Evolutionary conservation across 306 rosid genomes (phyloP).

Genomic region (Cucumis cinereus): DNA sequence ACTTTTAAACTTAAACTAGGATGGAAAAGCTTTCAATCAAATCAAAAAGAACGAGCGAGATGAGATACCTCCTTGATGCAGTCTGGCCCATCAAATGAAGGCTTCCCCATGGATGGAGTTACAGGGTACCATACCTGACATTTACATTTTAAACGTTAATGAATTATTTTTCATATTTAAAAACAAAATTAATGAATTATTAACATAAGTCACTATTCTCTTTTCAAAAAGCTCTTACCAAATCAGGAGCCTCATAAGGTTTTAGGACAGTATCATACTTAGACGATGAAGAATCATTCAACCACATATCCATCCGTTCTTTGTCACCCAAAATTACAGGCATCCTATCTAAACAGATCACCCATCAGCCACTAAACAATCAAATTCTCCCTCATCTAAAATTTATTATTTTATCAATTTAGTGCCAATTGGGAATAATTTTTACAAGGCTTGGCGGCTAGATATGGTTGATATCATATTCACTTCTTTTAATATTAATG

Average conservation of each 20-base stretch:
- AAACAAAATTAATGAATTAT: background rate
- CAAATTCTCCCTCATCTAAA: background rate
- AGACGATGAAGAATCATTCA: slow-evolving; percentile 37
- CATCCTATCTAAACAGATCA: slow-evolving; percentile 59
- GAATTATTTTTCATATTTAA: too few species aligned
- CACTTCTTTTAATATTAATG: background rate
- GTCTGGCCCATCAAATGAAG: slow-evolving; percentile 75
- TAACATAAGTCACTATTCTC: background rate
- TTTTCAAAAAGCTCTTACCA: slow-evolving; percentile 36
- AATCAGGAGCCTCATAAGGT: slow-evolving; percentile 60
- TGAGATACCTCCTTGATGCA: slow-evolving; percentile 64
- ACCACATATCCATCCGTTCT: slow-evolving; percentile 61
- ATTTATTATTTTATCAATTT: background rate
- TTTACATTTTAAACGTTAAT: background rate
- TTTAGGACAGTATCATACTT: slow-evolving; percentile 42
- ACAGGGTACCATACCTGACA: slow-evolving; percentile 79
- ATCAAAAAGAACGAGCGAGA: background rate
- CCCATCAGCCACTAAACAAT: slow-evolving; percentile 1
- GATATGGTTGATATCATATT: background rate
- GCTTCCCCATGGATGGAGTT: slow-evolving; percentile 70
- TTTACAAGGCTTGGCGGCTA: background rate
- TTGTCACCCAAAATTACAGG: slow-evolving; percentile 80
- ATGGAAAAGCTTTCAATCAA: background rate
- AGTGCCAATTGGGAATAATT: background rate
- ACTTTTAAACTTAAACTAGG: background rate